Base-by-base conservation (phyloP, 2,329 filamentous ascomycete species). In the Penicillium nordicum region DNA sequence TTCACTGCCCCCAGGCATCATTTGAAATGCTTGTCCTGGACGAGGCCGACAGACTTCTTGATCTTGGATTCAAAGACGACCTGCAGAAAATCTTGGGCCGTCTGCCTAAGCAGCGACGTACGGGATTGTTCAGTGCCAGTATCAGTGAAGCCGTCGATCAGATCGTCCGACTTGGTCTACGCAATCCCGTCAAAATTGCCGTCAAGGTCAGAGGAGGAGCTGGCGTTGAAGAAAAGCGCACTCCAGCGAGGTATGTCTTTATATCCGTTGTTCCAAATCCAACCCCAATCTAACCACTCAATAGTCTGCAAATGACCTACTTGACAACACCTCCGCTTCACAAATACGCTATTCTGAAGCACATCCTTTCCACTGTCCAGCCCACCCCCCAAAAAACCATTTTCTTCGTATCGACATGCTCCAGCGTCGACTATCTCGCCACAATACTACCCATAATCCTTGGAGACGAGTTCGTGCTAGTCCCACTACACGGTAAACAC, bases 141-240 rank as follows among this genome's bases (percentile, higher is more conserved):
- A 89, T 99, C n/a, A 94, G 89, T 66, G 94, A 97, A 70, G 94
- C 94, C 1, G 90, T 99, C 0, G 88, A 92, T 60, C 90, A 97
- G 70, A 88, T 99, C 53, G 92, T 99, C 50, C 84, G 92, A 36
- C 91, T 97, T 8, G 94, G 94, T 21, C 78, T 97, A 62, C 84
- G 94, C 37, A 97, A 99, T 73, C 94, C 94, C 0, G 92, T 97
- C 67, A 95, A 95, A 69, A 91, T 99, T 59, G 88, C 90, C 11
- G 94, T 97, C 50, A 94, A 93, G 67, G 94, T 99, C 51, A 94
- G 92, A 74, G 86, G 84, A 69, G 85, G 74, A 78, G 84, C 78
- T 21, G 90, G 89, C 21, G 83, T 84, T 1, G 86, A 93, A 61
- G 93, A 97, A 71, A 88, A 92, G 69, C 86, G 88, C 61, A 97